Conservation (phyloP, 2,329 filamentous ascomycete species). For the Akanthomyces uredinophilus region DNA sequence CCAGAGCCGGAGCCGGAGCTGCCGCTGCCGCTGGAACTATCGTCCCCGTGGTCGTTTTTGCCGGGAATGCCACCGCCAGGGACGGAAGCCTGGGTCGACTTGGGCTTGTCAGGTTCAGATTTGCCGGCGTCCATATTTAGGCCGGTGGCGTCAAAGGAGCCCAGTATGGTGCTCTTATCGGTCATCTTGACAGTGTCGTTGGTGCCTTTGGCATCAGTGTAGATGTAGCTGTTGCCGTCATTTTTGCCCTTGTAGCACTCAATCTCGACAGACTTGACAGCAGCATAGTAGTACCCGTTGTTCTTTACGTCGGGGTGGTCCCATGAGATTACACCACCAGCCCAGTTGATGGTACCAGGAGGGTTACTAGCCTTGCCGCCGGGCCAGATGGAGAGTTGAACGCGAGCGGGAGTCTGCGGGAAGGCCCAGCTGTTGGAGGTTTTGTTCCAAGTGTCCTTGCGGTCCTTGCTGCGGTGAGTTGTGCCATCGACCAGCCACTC, state of each 20-base stretch:
- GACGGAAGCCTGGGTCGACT: conserved; percentile 20
- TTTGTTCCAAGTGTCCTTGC: conserved; percentile 77
- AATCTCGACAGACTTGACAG: conserved; percentile 70
- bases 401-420: conserved; percentile 84
- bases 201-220: conserved; percentile 57
- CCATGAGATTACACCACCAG: conserved; percentile 89
- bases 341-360: conserved; percentile 83
- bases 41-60: conserved; percentile 20
- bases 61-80: conserved; percentile 27
- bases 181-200: conserved; percentile 75
- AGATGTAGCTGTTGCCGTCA: conserved; percentile 67
- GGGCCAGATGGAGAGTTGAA: conserved; percentile 95
- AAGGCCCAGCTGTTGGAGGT: conserved; percentile 78
- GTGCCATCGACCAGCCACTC: conserved; percentile 84
- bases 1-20: conserved; percentile 19
- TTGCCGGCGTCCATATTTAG: conserved; percentile 58
- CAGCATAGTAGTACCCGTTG: conserved; percentile 84
- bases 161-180: conserved; percentile 68
- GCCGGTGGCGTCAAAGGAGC: conserved; percentile 76
- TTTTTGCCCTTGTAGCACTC: conserved; percentile 69
- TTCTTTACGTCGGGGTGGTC: conserved; percentile 63
- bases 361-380: conserved; percentile 76
- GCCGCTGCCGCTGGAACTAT: conserved; percentile 18
- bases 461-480: conserved; percentile 67
- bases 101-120: conserved; percentile 20